Percentiles rank a stretch among this genome's conserved stretches.
These are phyloP conservation scores for Colletotrichum theobromicola DNA, from an alignment of 2,329 filamentous ascomycete species.

Conservation along the genomic window DNA sequence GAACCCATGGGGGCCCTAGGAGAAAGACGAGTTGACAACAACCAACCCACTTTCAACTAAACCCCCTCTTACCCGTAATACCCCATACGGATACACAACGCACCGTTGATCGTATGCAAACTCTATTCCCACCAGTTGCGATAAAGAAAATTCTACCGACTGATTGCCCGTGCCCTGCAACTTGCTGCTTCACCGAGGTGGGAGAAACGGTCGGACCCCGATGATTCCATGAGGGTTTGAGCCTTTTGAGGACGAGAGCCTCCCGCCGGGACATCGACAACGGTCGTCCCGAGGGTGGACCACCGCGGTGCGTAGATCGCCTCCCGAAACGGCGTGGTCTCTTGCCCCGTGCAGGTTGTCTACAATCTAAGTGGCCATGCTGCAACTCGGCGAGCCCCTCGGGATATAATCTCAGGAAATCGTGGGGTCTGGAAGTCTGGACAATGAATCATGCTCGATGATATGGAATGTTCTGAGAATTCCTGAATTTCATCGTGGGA, in stretches of 20 bases:
- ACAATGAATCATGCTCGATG: background rate
- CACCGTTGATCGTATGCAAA: background rate
- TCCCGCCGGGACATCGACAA: background rate
- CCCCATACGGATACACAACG: background rate
- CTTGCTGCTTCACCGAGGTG: background rate
- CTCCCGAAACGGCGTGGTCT: background rate
- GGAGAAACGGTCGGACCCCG: background rate
- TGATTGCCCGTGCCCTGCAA: background rate
- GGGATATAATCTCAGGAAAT: background rate
- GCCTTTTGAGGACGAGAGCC: too few species aligned
- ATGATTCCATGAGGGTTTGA: too few species aligned
- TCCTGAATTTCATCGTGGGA: background rate
- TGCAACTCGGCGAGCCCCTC: background rate
- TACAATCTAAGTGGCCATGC: background rate
- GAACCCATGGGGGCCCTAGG: background rate
- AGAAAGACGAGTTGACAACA: too few species aligned
- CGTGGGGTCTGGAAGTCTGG: background rate
- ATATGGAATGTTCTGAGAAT: background rate
- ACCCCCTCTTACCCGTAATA: background rate
- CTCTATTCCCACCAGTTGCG: background rate
- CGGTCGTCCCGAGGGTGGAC: background rate
- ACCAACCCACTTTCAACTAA: background rate
- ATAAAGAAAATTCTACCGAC: background rate
- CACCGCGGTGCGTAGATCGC: background rate
- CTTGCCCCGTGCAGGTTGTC: background rate